Base-by-base conservation (phyloP, 2,329 filamentous ascomycete species). In the Colletotrichum tropicale region DNA sequence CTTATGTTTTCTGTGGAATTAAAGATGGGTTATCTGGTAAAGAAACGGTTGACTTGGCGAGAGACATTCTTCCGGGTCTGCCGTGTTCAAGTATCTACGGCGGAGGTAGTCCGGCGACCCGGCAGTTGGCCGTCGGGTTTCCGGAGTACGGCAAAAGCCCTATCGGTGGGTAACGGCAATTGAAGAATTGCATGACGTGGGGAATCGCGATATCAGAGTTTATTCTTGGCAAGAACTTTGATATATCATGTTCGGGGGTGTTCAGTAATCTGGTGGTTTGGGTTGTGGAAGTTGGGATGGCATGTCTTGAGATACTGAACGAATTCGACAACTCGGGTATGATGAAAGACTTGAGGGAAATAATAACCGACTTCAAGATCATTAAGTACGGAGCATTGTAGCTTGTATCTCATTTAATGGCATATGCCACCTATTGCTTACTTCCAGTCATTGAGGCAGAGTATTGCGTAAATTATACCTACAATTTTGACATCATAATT, bases 61-160 rank as follows among this genome's bases (percentile, higher is more conserved):
- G 18, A 1, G 18, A 7, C 6, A 21, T 48, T 0, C 0, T 48
- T 0, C 18, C 43, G 18, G 43, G 10, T 21, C 43, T 48, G 18
- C 43, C 43, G 43, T 3, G 5, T 4, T 48, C 43, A 48, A 48
- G 43, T 48, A 48, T 48, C 43, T 13, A n/a, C 43, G 43, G 43
- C 18, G 18, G 18, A 48, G 43, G 43, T 21, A 48, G 43, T 1
- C 18, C 18, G 43, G 43, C 43, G 18, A 48, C 9, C 6, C 18
- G 43, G 18, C 10, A n/a, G 43, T 21, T 12, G 43, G 43, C 18
- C 43, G 43, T 48, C 43, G 43, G 43, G 18, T 4, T 48, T 1
- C 0, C 43, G 43, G 43, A 21, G 43, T 12, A 12, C 43, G 43
- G 43, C 18, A 48, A 48, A 48, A 48, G 18, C 5, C 43, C 18